Evolutionary conservation across 768 basidiomycete species (phyloP), one percentile per base, ranked within the genome.

Genomic region (Boletus edulis): DNA sequence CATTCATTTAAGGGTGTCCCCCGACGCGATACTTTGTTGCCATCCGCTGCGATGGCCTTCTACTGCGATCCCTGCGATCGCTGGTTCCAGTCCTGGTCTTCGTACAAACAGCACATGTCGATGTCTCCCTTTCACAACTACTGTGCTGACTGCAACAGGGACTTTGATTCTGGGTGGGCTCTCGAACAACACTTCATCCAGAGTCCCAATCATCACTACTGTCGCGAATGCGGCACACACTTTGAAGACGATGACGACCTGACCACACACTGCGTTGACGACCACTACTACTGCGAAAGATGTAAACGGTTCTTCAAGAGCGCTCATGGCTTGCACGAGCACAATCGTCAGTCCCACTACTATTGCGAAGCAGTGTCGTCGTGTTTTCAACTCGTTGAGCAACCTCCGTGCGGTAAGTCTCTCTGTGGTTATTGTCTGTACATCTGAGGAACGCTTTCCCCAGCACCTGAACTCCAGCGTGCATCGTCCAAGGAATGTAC

Each of bases 181-280:
- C 76, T 81, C 54, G 72, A 69, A 52, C 73, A 82, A 52, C 86
- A 87, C 64, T 84, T 67, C 58, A 72, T 78, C 24, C 75, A 83
- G 50, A 82, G 79, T 61, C 67, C 71, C 7, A 24, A 14, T 0
- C 85, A 86, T 50, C 13, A 65, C 39, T 87, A 79, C 55, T 87
- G 86, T 65, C 77, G 78, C 52, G 37, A 59, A 18, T 87, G 86
- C 65, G 51, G 77, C 31, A 52, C 56, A 15, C 77, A 81, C 51
- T 84, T 81, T 54, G 42, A 61, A 5, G 56, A 69, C 47, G 20
- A 60, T 0, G 18, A 62, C 0, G 69, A 70, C 0, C 73, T 84
- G 1, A 55, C 72, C 1, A 51, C 64, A 0, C 86, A 87, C 60
- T 75, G 74, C 57, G 14, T 71, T 0, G 24, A 66, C 0, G 41